These are phyloP conservation scores for Microsporum canis DNA, from an alignment of 2,329 filamentous ascomycete species.

Conservation along the genomic window DNA sequence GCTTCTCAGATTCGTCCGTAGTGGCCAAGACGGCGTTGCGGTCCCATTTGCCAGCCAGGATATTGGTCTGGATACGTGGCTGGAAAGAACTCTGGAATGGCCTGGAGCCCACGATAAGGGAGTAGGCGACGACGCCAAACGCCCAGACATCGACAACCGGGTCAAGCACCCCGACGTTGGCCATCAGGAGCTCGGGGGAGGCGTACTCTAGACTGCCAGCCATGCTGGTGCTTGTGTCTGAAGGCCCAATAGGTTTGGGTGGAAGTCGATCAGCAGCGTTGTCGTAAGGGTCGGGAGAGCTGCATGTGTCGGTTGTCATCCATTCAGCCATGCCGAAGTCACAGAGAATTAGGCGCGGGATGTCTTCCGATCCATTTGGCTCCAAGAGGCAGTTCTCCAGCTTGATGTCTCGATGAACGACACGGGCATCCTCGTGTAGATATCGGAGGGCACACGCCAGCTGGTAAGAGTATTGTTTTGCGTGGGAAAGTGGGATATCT, in stretches of 20 bases:
- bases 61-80: slow-evolving; percentile 48
- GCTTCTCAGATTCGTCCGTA: slow-evolving; percentile 25
- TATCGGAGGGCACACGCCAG: slow-evolving; percentile 54
- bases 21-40: slow-evolving; percentile 36
- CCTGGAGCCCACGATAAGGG: slow-evolving; percentile 48
- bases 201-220: slow-evolving; percentile 50
- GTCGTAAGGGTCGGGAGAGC: slow-evolving; percentile 40
- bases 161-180: slow-evolving; percentile 31
- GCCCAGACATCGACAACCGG: slow-evolving; percentile 56
- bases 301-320: slow-evolving; percentile 45
- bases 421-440: slow-evolving; percentile 54
- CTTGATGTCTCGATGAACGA: slow-evolving; percentile 58
- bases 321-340: slow-evolving; percentile 62
- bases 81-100: slow-evolving; percentile 53
- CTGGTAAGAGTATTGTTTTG: slow-evolving; percentile 51
- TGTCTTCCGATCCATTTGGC: slow-evolving; percentile 34
- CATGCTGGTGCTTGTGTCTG: slow-evolving; percentile 46
- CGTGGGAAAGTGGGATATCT: slow-evolving; percentile 42
- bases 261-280: slow-evolving; percentile 38
- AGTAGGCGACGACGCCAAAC: slow-evolving; percentile 52
- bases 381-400: slow-evolving; percentile 53
- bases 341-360: slow-evolving; percentile 46
- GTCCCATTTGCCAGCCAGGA: slow-evolving; percentile 50
- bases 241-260: slow-evolving; percentile 42
- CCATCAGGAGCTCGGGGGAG: slow-evolving; percentile 37